Conservation (phyloP, 1,284 basidiomycete genomes). For the Ganoderma resinaceum region DNA sequence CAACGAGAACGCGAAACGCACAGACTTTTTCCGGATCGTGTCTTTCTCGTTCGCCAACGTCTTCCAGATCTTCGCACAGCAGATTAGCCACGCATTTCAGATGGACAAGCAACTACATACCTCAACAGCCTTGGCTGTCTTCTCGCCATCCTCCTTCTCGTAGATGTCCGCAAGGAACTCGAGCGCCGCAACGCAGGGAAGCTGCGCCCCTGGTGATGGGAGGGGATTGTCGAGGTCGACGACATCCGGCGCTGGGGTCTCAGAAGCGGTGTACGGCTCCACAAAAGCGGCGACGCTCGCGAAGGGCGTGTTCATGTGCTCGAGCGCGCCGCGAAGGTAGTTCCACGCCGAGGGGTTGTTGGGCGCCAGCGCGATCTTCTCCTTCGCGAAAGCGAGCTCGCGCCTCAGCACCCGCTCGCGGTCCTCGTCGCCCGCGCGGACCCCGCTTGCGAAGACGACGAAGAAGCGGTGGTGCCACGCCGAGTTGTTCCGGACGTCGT, state of each 20-base stretch:
- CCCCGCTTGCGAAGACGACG: slow-evolving; percentile 79
- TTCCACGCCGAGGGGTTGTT: slow-evolving; percentile 96
- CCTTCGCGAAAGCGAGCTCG: slow-evolving; percentile 78
- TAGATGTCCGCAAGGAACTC: slow-evolving; percentile 88
- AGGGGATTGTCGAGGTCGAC: slow-evolving; percentile 79
- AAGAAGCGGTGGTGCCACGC: slow-evolving; percentile 99
- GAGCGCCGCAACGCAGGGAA: slow-evolving; percentile 80
- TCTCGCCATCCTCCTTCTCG: slow-evolving; percentile 60
- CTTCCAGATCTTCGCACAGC: slow-evolving; percentile 62
- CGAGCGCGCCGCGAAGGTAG: slow-evolving; percentile 84
- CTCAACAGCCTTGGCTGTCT: slow-evolving; percentile 56
- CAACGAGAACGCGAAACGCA: slow-evolving; percentile 15
- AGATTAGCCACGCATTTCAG: slow-evolving; percentile 4
- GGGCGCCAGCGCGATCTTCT: slow-evolving; percentile 85
- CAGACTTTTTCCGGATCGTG: slow-evolving; percentile 80
- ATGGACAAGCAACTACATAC: slow-evolving; percentile 38
- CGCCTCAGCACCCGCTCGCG: slow-evolving; percentile 61
- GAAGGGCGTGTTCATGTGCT: slow-evolving; percentile 65
- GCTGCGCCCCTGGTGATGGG: slow-evolving; percentile 69
- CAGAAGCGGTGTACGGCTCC: slow-evolving; percentile 59
- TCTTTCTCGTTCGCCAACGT: slow-evolving; percentile 77
- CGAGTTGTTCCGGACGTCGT: slow-evolving; percentile 94
- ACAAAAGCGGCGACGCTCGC: slow-evolving; percentile 66
- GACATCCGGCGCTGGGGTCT: slow-evolving; percentile 44
- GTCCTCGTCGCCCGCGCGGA: slow-evolving; percentile 63